Evolutionary conservation across 495 filamentous ascomycete species (phyloP), one percentile per base, ranked within the genome.

Genomic region (Penicillium longicatenatum): DNA sequence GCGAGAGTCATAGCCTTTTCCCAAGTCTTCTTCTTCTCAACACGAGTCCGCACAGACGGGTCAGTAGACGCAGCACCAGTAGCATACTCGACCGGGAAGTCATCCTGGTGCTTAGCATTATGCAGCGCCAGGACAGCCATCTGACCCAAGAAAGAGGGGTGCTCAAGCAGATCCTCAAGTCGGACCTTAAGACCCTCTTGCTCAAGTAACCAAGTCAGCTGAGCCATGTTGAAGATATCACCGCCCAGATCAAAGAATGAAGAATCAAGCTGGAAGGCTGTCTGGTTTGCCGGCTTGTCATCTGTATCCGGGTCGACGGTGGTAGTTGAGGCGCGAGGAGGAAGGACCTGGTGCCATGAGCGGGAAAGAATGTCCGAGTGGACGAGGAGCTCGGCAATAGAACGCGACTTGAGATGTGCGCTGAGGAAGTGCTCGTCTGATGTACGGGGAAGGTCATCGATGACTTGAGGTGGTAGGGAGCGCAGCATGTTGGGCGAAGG

Each of bases 191-290:
- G 70, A n/a, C 78, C 77, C 51, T 82, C 77, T 53, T 80, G 72
- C 42, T 79, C 75, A 0, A 84, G 66, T 4, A 82, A 66, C 63
- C 72, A 75, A 17, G 70, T 69, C 14, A 83, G 63, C 49, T 79
- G 77, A 1, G 78, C 81, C 49, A 84, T 71, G 21, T 72, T 77
- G 65, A 82, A 75, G 39, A 83, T 70, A 55, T 84, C 81, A 14
- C 81, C 81, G 11, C 81, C 81, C 1, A 80, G 72, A 3, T 77
- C 71, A 61, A 82, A 84, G 69, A 84, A 83, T 0, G 77, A 78
- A 0, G 78, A 77, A 26, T 78, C 71, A 29, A 79, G 70, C 41
- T 78, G 75, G 72, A 65, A 82, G 9, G 57, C 39, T 8, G 57
- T 58, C 41, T 54, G 68, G 21, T 55, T 54, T 17, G 26, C 42